A percentile compares a stretch with the other conserved stretches of the same genome.
phyloP scores from a whole-genome alignment of 208 protist species.

The Trypanosoma cruzi region DNA sequence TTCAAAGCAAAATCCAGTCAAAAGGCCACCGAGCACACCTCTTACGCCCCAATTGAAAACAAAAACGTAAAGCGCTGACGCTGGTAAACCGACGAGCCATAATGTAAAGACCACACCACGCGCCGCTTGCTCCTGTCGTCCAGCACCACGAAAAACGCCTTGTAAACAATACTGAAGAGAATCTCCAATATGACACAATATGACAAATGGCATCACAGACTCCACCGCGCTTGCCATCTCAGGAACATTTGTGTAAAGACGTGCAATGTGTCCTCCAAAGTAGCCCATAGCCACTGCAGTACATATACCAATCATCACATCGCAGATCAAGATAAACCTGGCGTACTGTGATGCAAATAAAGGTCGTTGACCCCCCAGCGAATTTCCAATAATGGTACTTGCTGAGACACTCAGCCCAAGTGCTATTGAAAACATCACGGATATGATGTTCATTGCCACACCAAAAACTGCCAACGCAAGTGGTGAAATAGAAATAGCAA shows the following conservation, averaged over 20 bases:
- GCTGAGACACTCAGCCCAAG: slow-evolving; percentile 69
- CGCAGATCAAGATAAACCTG: slow-evolving; percentile 54
- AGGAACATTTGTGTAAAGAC: slow-evolving; percentile 45
- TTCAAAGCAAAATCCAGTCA: slow-evolving; percentile 54
- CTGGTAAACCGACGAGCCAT: slow-evolving; percentile 66
- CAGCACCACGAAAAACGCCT: slow-evolving; percentile 63
- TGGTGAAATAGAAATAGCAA: slow-evolving; percentile 46
- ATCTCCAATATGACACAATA: slow-evolving; percentile 56
- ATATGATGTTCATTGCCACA: slow-evolving; percentile 60
- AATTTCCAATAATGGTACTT: slow-evolving; percentile 66
- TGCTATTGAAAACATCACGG: slow-evolving; percentile 56
- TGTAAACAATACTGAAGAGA: slow-evolving; percentile 72
- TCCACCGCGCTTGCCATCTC: slow-evolving; percentile 35
- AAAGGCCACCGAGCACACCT: slow-evolving; percentile 50
- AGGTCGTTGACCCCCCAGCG: slow-evolving; percentile 43
- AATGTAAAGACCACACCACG: slow-evolving; percentile 58
- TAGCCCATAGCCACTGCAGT: slow-evolving; percentile 42
- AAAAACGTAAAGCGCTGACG: slow-evolving; percentile 54
- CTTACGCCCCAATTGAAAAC: slow-evolving; percentile 48
- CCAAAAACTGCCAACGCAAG: slow-evolving; percentile 53
- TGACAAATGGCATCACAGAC: slow-evolving; percentile 56
- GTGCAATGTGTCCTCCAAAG: slow-evolving; percentile 58
- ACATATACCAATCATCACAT: slow-evolving; percentile 38
- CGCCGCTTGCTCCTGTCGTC: slow-evolving; percentile 45
- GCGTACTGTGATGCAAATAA: slow-evolving; percentile 53